Evolutionary conservation across 2,329 filamentous ascomycete species (phyloP), one percentile per base, ranked within the genome.

Genomic region (Ceratocystis ficicola): DNA sequence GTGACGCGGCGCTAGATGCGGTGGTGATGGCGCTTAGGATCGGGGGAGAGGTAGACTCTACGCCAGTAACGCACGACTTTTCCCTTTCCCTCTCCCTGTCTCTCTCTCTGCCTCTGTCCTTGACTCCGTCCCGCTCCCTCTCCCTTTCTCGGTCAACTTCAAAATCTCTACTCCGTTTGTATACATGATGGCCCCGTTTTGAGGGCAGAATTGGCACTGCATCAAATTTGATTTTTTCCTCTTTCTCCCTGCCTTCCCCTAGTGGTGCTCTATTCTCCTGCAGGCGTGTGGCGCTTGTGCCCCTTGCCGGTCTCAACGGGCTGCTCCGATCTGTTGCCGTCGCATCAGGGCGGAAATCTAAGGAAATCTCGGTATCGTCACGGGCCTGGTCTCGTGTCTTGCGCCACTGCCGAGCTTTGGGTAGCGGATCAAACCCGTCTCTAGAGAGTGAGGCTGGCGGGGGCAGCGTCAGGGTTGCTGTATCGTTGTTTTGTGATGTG

Each of bases 381-480:
- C 71, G 69, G 63, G 74, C 76, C 50, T 76, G 75, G 36, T 76
- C 73, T 8, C 75, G 73, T 7, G 76, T 65, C 22, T 72, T 73
- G 22, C 71, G 74, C 30, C 69, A 65, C 25, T 65, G 50, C 17
- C 44, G 66, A 6, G 66, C n/a, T 25, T 57, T 66, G 32, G n/a
- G 8, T 2, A 30, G 30, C 36, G 50, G 50, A 20, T 22, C 20
- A 55, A 55, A 1, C 8, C 12, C 50, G 25, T 55, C 50, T 28
- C 15, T 55, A 15, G 48, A 17, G 3, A 22, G 48, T 12, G 48
- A 7, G 3, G n/a, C 5, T 12, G 48, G 17, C n/a, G 48, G n/a
- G 6, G 48, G 48, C 7, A 52, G 48, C 6, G 48, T 52, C 48
- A 22, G n/a, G 22, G 48, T 52, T 7, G 15, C 55, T 15, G 12